Evolutionary conservation across 148 eudicot species (phyloP).

Genomic region (Vaccinium corymbosum): DNA sequence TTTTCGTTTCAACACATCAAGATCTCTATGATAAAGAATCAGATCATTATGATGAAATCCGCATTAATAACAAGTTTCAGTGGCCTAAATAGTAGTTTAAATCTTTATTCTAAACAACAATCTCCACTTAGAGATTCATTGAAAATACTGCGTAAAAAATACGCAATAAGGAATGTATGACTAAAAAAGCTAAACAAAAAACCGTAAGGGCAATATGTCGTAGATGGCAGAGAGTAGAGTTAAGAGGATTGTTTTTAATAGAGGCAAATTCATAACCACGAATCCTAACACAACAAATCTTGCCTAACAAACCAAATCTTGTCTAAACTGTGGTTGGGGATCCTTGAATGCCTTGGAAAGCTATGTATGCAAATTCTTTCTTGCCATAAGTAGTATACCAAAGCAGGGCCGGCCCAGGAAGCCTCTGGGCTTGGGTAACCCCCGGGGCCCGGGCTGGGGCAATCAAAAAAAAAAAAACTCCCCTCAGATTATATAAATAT

Average conservation of each 20-base stretch:
- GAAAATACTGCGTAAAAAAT: neutral
- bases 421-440: no score
- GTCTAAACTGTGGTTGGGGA: neutral
- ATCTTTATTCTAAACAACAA: neutral
- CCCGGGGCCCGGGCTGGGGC: no score
- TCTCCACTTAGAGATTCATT: neutral
- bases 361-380: neutral
- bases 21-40: neutral
- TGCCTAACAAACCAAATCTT: neutral
- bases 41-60: neutral
- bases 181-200: no score
- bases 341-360: neutral
- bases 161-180: no score
- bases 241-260: no score
- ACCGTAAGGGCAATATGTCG: no score
- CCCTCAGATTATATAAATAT: no score
- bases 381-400: neutral
- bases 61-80: neutral
- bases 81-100: neutral
- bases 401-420: no score
- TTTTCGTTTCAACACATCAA: neutral
- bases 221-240: no score
- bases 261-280: no score
- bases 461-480: no score
- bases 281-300: neutral